Conservation (phyloP, 2,329 filamentous ascomycete species). For the Knoxdaviesia proteae region DNA sequence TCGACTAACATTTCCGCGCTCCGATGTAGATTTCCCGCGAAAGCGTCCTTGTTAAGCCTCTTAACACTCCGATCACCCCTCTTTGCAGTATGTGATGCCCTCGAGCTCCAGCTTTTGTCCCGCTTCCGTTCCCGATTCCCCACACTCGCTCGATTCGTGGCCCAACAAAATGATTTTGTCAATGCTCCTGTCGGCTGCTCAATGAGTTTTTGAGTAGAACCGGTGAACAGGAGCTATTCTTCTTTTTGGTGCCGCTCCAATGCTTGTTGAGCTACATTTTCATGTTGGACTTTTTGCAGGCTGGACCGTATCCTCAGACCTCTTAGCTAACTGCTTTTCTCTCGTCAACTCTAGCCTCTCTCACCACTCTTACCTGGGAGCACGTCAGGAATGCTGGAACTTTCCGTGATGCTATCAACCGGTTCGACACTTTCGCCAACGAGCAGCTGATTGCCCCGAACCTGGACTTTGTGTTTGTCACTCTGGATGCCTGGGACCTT, state of each 20-base stretch:
- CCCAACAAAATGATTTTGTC: too few relatives aligned
- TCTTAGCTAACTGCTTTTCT: constrained; percentile 2
- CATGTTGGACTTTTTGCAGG: too few relatives aligned
- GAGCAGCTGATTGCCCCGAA: constrained; percentile 83
- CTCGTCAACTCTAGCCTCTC: constrained; percentile 43
- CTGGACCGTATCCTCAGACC: neutral
- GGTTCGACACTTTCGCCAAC: constrained; percentile 81
- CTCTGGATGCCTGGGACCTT: constrained; percentile 93
- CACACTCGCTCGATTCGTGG: too few relatives aligned
- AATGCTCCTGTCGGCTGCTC: too few relatives aligned
- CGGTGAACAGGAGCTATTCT: too few relatives aligned
- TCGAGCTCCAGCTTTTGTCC: constrained; percentile 3
- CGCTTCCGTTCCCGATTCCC: neutral
- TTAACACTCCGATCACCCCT: constrained; percentile 96
- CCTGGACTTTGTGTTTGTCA: constrained; percentile 94
- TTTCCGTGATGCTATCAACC: constrained; percentile 89
- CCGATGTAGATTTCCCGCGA: constrained; percentile 63
- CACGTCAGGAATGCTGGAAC: constrained; percentile 94
- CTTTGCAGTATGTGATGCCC: constrained; percentile 69
- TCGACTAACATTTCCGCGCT: too few relatives aligned
- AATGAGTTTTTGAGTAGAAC: too few relatives aligned
- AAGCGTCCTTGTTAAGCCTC: constrained; percentile 89
- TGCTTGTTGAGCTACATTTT: neutral
- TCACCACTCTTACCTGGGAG: constrained; percentile 97
- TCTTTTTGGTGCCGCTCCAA: neutral